Percentiles rank a stretch among this genome's conserved stretches.
phyloP scores from a whole-genome alignment of 1,139 yeast species.

The Wickerhamomyces sp. region DNA sequence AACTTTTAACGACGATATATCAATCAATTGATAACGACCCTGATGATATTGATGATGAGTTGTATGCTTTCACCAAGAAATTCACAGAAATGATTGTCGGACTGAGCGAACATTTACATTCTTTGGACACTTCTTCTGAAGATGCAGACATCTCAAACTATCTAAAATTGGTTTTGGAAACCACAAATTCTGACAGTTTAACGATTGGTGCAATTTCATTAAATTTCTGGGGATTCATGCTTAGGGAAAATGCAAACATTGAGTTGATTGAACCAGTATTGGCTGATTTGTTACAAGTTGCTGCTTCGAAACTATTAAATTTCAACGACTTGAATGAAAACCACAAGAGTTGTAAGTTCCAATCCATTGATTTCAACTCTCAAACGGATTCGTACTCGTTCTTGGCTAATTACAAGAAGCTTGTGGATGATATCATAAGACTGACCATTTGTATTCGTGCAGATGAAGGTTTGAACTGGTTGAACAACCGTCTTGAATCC shows the following conservation, averaged over 20 bases:
- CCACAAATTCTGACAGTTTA: slow-evolving; percentile 80
- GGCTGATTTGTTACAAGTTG: slow-evolving; percentile 65
- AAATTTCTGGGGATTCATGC: slow-evolving; percentile 91
- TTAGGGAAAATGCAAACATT: slow-evolving; percentile 68
- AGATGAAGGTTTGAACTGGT: slow-evolving; percentile 75
- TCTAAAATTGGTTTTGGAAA: slow-evolving; percentile 66
- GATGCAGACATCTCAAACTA: slow-evolving; percentile 40
- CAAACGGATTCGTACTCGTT: slow-evolving; percentile 76
- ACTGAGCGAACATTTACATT: slow-evolving; percentile 51
- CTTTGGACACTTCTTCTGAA: slow-evolving; percentile 25
- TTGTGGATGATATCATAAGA: slow-evolving; percentile 87
- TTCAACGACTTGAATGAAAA: slow-evolving; percentile 67
- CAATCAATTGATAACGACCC: slow-evolving; percentile 60
- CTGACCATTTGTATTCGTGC: slow-evolving; percentile 84
- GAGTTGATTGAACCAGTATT: slow-evolving; percentile 46
- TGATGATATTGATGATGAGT: slow-evolving; percentile 71
- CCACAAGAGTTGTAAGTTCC: slow-evolving; percentile 55
- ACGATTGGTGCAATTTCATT: slow-evolving; percentile 88
- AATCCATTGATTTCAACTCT: slow-evolving; percentile 85
- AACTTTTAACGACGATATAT: slow-evolving; percentile 61
- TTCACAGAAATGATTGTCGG: slow-evolving; percentile 93
- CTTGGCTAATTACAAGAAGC: slow-evolving; percentile 72
- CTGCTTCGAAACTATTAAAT: slow-evolving; percentile 75
- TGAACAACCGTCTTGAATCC: slow-evolving; percentile 63
- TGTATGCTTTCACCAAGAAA: slow-evolving; percentile 77